Evolutionary conservation across 352 stramenopile species (phyloP), one percentile per base, ranked within the genome.

Genomic region (Globisporangium viniferum): DNA sequence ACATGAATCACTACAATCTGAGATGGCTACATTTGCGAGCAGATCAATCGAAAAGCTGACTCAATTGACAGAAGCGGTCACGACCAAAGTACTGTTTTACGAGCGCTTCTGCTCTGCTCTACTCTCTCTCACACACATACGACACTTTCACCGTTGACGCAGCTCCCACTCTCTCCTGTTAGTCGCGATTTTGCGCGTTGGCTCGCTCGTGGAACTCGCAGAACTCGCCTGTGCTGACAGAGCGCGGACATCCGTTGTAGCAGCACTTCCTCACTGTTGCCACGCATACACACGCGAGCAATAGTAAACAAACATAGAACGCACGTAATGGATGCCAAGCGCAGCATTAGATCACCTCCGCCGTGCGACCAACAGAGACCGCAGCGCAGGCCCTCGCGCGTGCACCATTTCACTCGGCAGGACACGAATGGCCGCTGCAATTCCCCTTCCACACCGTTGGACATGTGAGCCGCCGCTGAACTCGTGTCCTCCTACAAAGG

Each of bases 301-400:
- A 41, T 24, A 36, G 66, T 15, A n/a, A 44, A 10, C 10, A 14
- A 24, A 9, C 49, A 15, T 20, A 20, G 3, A 31, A 3, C 12
- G 6, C 0, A 27, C 24, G 9, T 7, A 33, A 8, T 33, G n/a
- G 7, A 62, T 7, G 6, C 29, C 5, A 39, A 59, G 22, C 51
- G 29, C 51, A 33, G 31, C 5, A 33, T 33, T 33, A 33, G 5
- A 33, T 33, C 67, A 86, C 80, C 78, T 31, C 80, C 80, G 18
- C 80, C 78, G 54, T 87, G 78, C 4, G 69, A 76, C 78, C 77
- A 89, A 49, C 80, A 89, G 27, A 89, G 66, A 9, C 80, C 80
- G 59, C 76, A 73, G 59, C 74, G 78, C 60, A 81, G 76, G n/a
- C 73, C 75, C 53, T 62, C 44, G 5, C 75, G 61, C n/a, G 68